A percentile compares a stretch with the other conserved stretches of the same genome.
These are phyloP conservation scores for Ogataea hybrid DNA, from an alignment of 1,139 yeast genomes.

Conservation along the genomic window DNA sequence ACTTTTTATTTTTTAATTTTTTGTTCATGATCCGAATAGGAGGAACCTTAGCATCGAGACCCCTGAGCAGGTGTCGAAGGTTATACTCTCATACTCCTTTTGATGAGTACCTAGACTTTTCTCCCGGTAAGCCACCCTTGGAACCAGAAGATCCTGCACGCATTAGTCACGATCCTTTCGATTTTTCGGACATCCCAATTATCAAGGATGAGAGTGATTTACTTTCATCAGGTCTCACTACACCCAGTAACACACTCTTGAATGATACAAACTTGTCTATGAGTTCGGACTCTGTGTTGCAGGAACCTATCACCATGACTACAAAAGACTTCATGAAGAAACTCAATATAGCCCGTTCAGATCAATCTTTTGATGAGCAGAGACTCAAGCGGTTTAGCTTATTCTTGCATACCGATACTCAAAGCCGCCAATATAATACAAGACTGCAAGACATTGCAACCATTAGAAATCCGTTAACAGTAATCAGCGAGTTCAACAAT, in stretches of 20 bases:
- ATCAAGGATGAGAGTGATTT: background rate
- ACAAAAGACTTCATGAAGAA: slow-evolving; percentile 23
- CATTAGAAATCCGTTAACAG: slow-evolving; percentile 28
- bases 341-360: slow-evolving; percentile 8
- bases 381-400: slow-evolving; percentile 11
- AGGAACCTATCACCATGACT: slow-evolving; percentile 22
- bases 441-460: slow-evolving; percentile 30
- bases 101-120: slow-evolving; percentile 13
- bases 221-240: too few relatives aligned
- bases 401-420: background rate
- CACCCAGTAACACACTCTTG: too few relatives aligned
- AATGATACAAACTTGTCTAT: too few relatives aligned
- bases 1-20: background rate
- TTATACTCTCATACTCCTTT: slow-evolving; percentile 13
- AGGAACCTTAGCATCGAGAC: background rate
- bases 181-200: slow-evolving; percentile 20
- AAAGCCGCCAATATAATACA: slow-evolving; percentile 22
- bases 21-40: background rate
- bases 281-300: too few relatives aligned
- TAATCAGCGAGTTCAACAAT: slow-evolving; percentile 48
- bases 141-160: background rate
- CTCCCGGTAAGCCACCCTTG: slow-evolving; percentile 30
- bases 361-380: slow-evolving; percentile 6
- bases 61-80: background rate
- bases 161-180: slow-evolving; percentile 17